Conservation (phyloP, 129 eudicot genomes). For the Oenanthe sinensis region DNA sequence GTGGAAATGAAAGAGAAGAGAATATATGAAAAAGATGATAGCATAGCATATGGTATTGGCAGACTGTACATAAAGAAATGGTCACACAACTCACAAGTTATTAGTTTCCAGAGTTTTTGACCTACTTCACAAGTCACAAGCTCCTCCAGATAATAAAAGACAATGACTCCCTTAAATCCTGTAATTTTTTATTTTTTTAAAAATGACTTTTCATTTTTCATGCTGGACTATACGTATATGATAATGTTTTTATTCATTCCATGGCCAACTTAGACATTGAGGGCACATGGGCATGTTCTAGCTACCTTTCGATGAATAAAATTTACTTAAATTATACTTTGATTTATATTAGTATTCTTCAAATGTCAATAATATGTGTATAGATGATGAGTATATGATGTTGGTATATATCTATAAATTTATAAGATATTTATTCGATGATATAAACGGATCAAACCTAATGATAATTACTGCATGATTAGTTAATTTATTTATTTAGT, state of each 20-base stretch:
- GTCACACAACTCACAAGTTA: neutral
- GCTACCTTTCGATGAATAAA: neutral
- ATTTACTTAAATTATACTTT: too few relatives aligned
- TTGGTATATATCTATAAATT: too few relatives aligned
- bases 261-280: conserved; percentile 11
- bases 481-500: neutral
- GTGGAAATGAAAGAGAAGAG: neutral
- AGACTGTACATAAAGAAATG: conserved; percentile 12
- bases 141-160: conserved; percentile 2
- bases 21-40: neutral
- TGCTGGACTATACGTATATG: neutral
- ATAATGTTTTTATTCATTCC: neutral
- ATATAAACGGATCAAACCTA: too few relatives aligned
- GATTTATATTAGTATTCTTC: too few relatives aligned
- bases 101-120: conserved; percentile 17
- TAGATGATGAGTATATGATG: too few relatives aligned
- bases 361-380: too few relatives aligned
- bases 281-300: conserved; percentile 1
- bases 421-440: too few relatives aligned
- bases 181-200: neutral
- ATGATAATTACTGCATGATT: neutral
- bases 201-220: neutral
- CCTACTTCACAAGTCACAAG: conserved; percentile 27
- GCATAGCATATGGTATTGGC: conserved; percentile 1
- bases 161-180: conserved; percentile 14